Base-by-base conservation (phyloP, 2,329 filamentous ascomycete species). In the Cercospora sojina region DNA sequence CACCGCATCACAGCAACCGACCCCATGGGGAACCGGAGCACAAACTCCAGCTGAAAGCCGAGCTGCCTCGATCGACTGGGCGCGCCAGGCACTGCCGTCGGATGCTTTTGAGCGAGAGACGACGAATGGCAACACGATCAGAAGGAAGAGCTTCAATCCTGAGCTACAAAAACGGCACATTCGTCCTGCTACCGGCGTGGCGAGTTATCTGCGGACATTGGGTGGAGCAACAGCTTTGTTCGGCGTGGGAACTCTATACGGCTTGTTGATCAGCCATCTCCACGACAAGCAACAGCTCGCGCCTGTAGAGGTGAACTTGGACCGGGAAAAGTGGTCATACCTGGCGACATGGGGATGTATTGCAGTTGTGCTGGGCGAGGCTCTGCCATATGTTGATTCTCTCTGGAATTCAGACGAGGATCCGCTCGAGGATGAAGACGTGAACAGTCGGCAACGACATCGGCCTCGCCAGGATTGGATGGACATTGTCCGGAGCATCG, bases 301-400 rank as follows among this genome's bases (percentile, higher is more conserved):
- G 0, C 85, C 88, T 0, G 84, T 92, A 35, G 84, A 87, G 63
- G 81, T 90, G 56, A 83, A 85, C 38, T 79, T 88, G 32, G 80
- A 87, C 67, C 80, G 83, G 29, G 80, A 81, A 70, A 81, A 78
- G 76, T 90, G 88, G 86, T 80, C 82, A 51, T 96, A 96, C 77
- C 81, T 96, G 63, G 80, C 83, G 0, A 89, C 91, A 69, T 99
- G 95, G 94, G 95, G 93, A 1, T 73, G 90, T 9, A 88, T 90
- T 0, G 93, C 93, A 16, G 87, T 97, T 4, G 83, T 86, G 0
- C 80, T 97, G 25, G 95, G 95, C 5, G 90, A 88, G 65, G 79
- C 96, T 59, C 80, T 98, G 65, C 95, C 95, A 1, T 94, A 90
- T 86, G 86, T 97, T 20, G 95, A 99, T 77, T 82, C 85, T 10